Evolutionary conservation across 1,284 basidiomycete species (phyloP), one percentile per base, ranked within the genome.

Genomic region (Boletus sp.): DNA sequence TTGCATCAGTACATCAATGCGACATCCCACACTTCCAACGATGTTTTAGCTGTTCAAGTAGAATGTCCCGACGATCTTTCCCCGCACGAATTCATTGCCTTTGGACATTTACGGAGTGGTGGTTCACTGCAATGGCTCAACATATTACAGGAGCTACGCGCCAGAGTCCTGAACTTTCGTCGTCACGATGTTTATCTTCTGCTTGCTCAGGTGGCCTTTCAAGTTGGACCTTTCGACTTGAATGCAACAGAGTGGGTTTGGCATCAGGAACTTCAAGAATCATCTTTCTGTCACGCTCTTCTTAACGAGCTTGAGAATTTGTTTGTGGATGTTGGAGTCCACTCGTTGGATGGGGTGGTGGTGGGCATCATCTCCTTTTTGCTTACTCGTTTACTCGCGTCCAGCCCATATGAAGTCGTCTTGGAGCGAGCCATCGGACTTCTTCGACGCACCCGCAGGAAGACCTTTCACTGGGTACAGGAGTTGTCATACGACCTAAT

Each of bases 401-500:
- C 71, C 2, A 54, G 65, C 15, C 51, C 11, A 0, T 47, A 60
- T 41, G 18, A 61, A 12, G 31, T 52, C 7, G 39, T 67, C 13
- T 54, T 42, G 0, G 12, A 57, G 8, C 16, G 20, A 7, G 65
- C 65, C 1, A 63, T 64, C 18, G 16, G 22, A 1, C 57, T 78
- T 12, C 63, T 80, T 15, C 62, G 63, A 5, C 49, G 51, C 4
- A 67, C 70, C 22, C 71, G 80, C 20, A 29, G 41, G 4, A 64
- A 73, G 8, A 65, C 73, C 1, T 73, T 72, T 37, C 18, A 45
- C 5, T 82, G 79, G 80, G 67, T 75, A 16, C n/a, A 58, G 9
- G 61, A 77, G 27, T 59, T 78, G 2, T 51, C 58, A 7, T 29
- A 55, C 7, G 70, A 70, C 43, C 56, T 75, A 2, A 62, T 65